These are phyloP conservation scores for Phytomonas sp. DNA, from an alignment of 208 protist genomes.

Conservation along the genomic window DNA sequence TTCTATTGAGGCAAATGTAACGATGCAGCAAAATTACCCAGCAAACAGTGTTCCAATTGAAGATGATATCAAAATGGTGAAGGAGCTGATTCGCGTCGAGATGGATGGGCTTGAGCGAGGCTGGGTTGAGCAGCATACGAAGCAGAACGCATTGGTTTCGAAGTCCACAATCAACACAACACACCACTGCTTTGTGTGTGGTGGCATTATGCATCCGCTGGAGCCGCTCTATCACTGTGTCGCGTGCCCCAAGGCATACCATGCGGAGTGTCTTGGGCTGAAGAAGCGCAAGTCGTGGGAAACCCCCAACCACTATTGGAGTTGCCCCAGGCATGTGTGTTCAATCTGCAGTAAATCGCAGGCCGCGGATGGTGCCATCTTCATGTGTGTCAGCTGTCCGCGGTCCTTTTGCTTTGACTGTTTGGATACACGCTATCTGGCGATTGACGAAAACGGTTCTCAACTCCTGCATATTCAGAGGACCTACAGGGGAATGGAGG, in stretches of 20 bases:
- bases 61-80: slow-evolving; percentile 38
- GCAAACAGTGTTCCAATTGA: background rate
- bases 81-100: slow-evolving; percentile 42
- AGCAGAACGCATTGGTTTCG: background rate
- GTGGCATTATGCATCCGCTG: slow-evolving; percentile 64
- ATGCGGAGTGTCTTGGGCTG: slow-evolving; percentile 61
- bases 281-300: background rate
- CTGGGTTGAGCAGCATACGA: background rate
- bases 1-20: background rate
- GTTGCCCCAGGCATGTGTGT: slow-evolving; percentile 70
- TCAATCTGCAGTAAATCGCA: slow-evolving; percentile 48
- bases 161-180: slow-evolving; percentile 19
- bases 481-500: slow-evolving; percentile 69
- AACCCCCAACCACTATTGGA: slow-evolving; percentile 36
- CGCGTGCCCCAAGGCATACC: slow-evolving; percentile 77
- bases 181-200: slow-evolving; percentile 67
- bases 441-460: slow-evolving; percentile 42
- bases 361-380: slow-evolving; percentile 60
- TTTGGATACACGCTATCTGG: slow-evolving; percentile 66
- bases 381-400: slow-evolving; percentile 76
- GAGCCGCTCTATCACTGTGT: slow-evolving; percentile 77
- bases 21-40: background rate
- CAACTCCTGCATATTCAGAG: slow-evolving; percentile 50
- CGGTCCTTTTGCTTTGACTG: slow-evolving; percentile 84
- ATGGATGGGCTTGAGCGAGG: slow-evolving; percentile 11